Evolutionary conservation across 495 filamentous ascomycete genomes (phyloP), one percentile per base, ranked within the genome.

Genomic region (Friedmanniomyces simplex): DNA sequence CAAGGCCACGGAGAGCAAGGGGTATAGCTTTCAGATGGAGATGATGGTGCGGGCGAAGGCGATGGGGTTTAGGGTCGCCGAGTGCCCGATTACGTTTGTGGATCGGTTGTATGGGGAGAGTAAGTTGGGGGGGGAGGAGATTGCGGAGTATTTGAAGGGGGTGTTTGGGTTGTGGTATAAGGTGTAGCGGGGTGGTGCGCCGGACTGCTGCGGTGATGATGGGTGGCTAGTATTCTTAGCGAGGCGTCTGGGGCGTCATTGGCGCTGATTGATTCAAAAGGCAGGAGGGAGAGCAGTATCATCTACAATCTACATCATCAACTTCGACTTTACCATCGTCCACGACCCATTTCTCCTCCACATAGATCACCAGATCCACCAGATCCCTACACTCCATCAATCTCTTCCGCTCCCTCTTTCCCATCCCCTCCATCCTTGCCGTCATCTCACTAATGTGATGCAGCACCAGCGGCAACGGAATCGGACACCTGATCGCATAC

Each of bases 1-100:
- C 62, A 74, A 75, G 67, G 86, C 82, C 67, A 96, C 90, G 41
- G 84, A 94, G 73, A 91, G 88, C 64, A 91, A 96, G 71, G 93
- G 93, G 16, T 98, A 96, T 69, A 91, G 88, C 25, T 97, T 97
- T 78, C 93, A 98, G 82, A 97, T 98, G 93, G 93, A 96, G 77
- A 83, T 88, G 82, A 87, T 88, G 84, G 88, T 94, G 3, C 79
- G 91, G 51, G 93, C 93, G 41, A 95, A 94, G 78, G 87, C 85
- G 14, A 88, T 93, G 85, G 89, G 91, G 1, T 93, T 78, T 72
- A 86, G 78, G 52, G 89, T 98, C 28, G 86, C 85, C 16, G 93
- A 97, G 77, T 90, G 93, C 56, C 93, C 91, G 5, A 97, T 98
- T 63, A 85, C 81, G 22, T 98, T 98, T 72, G 93, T 98, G 42